Evolutionary conservation across 768 basidiomycete species (phyloP), one percentile per base, ranked within the genome.

Genomic region (Cystofilobasidium bisporidii): DNA sequence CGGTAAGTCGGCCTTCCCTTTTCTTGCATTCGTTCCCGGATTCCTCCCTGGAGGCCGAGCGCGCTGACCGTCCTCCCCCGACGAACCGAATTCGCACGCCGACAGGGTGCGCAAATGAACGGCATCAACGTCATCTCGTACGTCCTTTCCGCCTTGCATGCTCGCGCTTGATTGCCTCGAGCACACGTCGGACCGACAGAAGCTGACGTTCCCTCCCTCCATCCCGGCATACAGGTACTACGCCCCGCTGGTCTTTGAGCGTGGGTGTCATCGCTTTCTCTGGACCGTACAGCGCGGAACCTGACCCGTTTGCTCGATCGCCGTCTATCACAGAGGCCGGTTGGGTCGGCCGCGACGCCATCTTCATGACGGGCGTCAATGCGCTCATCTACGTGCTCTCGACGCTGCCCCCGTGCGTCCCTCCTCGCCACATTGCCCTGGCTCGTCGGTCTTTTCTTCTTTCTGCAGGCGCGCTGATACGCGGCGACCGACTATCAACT

Each of bases 341-440:
- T 65, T 97, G 92, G 91, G 82, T 92, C 63, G 93, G 93, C 18
- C 83, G 93, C 47, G 85, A 93, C 73, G 93, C 93, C 17, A 84
- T 97, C 69, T 81, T 97, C 30, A 97, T 97, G 93, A 90, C 92
- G 17, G 93, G 92, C 1, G 88, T 96, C 74, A 97, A 96, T 73
- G 84, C 87, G 10, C n/a, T 77, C 15, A 76, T 73, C 65, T 78
- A 78, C 72, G 61, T 80, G 88, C 63, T 70, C 53, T 70, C 26
- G 9, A 89, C 90, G 5, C 77, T 93, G 47, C 89, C 89, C 8
- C 87, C 91, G 87, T 91, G 70, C 68, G 87, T 74, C 3, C 65
- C 77, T n/a, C 33, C 61, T 47, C 20, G 22, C 43, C 20, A 2
- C n/a, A 1, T 33, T 45, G 2, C 47, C 20, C 10, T 14, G 26